Percentiles rank a stretch among this genome's conserved stretches.
phyloP scores from a whole-genome alignment of 176 grass and related monocot species.

The Ensete glaucum region DNA sequence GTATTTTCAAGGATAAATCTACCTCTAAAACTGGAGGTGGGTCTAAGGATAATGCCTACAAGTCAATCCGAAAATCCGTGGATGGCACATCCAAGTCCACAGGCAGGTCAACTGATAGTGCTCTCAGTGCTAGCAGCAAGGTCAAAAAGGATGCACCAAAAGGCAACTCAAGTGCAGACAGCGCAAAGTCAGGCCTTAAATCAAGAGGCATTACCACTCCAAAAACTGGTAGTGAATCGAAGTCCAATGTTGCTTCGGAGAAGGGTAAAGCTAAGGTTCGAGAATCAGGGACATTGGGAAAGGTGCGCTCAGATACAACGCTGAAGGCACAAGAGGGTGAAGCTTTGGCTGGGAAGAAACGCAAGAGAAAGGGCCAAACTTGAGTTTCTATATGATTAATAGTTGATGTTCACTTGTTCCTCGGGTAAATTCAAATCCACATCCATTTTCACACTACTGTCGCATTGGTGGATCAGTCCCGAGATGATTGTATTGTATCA shows the following conservation, averaged over 20 bases:
- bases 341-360: slow-evolving; percentile 28
- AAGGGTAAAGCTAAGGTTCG: slow-evolving; percentile 29
- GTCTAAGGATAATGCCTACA: neutral
- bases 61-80: neutral
- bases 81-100: slow-evolving; percentile 25
- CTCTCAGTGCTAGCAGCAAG: slow-evolving; percentile 15
- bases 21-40: slow-evolving; percentile 5
- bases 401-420: neutral
- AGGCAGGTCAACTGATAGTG: slow-evolving; percentile 1
- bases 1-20: slow-evolving; percentile 16
- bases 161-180: slow-evolving; percentile 36
- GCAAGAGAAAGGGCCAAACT: slow-evolving; percentile 22
- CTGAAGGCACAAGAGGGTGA: slow-evolving; percentile 1
- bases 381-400: neutral
- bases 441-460: neutral
- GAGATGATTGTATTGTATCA: neutral
- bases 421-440: neutral
- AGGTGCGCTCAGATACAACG: neutral
- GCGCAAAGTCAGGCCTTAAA: slow-evolving; percentile 29
- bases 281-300: neutral
- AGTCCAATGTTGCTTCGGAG: slow-evolving; percentile 26
- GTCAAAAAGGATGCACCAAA: slow-evolving; percentile 18
- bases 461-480: neutral
- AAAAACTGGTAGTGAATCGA: slow-evolving; percentile 14
- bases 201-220: neutral